Evolutionary conservation across 1,139 yeast genomes (phyloP).

Genomic region (Pichia sp.): DNA sequence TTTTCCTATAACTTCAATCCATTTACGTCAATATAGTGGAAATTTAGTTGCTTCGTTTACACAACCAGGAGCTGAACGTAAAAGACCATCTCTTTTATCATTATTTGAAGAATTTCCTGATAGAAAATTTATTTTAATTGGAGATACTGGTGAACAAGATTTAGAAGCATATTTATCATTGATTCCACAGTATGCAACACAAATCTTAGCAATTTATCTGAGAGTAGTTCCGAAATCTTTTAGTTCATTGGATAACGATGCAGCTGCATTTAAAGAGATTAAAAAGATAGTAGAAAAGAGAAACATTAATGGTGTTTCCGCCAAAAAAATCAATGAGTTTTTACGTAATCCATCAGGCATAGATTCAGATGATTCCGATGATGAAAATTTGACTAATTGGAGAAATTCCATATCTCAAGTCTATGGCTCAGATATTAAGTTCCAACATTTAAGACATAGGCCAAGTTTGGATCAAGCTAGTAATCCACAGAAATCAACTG

Average conservation of each 20-base stretch:
- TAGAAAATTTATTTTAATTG: constrained; percentile 74
- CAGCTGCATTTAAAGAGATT: constrained; percentile 35
- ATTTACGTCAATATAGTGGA: constrained; percentile 82
- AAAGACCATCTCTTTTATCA: constrained; percentile 55
- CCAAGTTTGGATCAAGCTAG: constrained; percentile 14
- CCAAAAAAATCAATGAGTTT: background rate
- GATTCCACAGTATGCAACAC: constrained; percentile 55
- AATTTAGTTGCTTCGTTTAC: constrained; percentile 70
- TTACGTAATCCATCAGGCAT: constrained; percentile 14
- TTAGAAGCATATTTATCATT: constrained; percentile 82
- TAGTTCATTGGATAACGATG: constrained; percentile 45
- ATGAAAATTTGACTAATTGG: background rate
- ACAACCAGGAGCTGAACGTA: constrained; percentile 83
- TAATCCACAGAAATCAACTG: constrained; percentile 1
- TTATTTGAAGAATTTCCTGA: constrained; percentile 72
- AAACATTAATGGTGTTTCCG: background rate
- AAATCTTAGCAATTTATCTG: constrained; percentile 69
- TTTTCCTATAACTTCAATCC: constrained; percentile 74
- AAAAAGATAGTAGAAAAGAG: constrained; percentile 22
- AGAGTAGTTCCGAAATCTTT: constrained; percentile 70
- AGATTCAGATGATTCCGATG: constrained; percentile 15
- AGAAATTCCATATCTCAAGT: background rate
- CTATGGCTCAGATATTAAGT: too few species aligned
- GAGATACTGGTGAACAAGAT: constrained; percentile 96
- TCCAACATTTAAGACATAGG: constrained; percentile 11